A percentile compares a stretch with the other conserved stretches of the same genome.
Conservation (phyloP, 2,329 filamentous ascomycete species). For the Beauveria varroae region DNA sequence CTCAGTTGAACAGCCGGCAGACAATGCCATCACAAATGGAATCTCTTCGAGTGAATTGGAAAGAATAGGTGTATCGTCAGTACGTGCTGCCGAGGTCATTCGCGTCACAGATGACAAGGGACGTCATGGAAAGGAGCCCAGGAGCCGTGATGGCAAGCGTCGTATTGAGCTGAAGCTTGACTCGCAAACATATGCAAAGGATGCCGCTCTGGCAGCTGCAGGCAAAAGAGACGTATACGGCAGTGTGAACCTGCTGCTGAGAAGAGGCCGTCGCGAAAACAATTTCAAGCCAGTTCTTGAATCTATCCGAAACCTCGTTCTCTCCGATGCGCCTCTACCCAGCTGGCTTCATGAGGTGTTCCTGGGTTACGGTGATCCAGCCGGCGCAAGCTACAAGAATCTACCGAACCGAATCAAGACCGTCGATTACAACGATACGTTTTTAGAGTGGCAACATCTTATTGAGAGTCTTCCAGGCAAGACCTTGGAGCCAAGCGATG, state of each 20-base stretch:
- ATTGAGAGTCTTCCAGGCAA: slow-evolving; percentile 84
- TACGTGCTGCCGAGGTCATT: slow-evolving; percentile 79
- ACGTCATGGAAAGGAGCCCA: slow-evolving; percentile 52
- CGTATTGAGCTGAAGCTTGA: slow-evolving; percentile 79
- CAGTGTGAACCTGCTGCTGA: slow-evolving; percentile 75
- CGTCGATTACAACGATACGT: slow-evolving; percentile 89
- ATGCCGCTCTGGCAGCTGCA: slow-evolving; percentile 56
- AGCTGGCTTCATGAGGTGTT: slow-evolving; percentile 96
- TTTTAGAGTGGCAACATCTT: slow-evolving; percentile 91
- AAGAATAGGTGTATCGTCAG: slow-evolving; percentile 57
- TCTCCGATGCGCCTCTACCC: slow-evolving; percentile 79
- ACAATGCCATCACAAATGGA: slow-evolving; percentile 47
- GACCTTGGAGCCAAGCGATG: slow-evolving; percentile 70
- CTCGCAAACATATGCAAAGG: slow-evolving; percentile 65
- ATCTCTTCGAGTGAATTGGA: slow-evolving; percentile 41
- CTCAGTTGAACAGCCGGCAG: slow-evolving; percentile 57
- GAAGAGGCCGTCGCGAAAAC: slow-evolving; percentile 81
- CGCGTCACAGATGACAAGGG: slow-evolving; percentile 84
- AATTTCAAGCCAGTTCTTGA: slow-evolving; percentile 94
- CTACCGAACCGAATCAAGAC: slow-evolving; percentile 69
- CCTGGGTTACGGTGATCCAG: slow-evolving; percentile 90
- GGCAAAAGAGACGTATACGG: slow-evolving; percentile 77
- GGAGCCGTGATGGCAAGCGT: slow-evolving; percentile 58
- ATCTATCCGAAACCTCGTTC: slow-evolving; percentile 77
- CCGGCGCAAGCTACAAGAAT: slow-evolving; percentile 78